A percentile compares a stretch with the other conserved stretches of the same genome.
Conservation (phyloP, 2,329 filamentous ascomycete genomes). For the Paraconiothyrium brasiliense region DNA sequence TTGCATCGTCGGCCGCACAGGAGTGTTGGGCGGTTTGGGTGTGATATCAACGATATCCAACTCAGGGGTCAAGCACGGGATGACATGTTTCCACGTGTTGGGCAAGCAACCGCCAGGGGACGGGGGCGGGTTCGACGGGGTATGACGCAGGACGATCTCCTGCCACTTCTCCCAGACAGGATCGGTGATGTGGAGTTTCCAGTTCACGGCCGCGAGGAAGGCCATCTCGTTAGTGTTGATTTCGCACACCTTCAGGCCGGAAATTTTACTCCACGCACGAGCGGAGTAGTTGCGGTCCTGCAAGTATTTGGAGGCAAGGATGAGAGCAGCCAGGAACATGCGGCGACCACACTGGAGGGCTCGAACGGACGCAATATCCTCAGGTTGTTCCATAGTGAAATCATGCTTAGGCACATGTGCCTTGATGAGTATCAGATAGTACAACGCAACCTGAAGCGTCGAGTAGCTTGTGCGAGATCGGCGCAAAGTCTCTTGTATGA, state of each 20-base stretch:
- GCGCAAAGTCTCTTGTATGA: slow-evolving; percentile 96
- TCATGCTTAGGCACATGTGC: slow-evolving; percentile 83
- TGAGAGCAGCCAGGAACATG: slow-evolving; percentile 95
- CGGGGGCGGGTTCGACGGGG: slow-evolving; percentile 64
- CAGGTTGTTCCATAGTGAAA: slow-evolving; percentile 85
- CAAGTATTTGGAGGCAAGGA: slow-evolving; percentile 96
- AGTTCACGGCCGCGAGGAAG: slow-evolving; percentile 88
- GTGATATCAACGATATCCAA: slow-evolving; percentile 59
- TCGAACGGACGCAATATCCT: slow-evolving; percentile 75
- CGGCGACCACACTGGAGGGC: slow-evolving; percentile 94
- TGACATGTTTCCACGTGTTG: slow-evolving; percentile 59
- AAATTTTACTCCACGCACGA: slow-evolving; percentile 98
- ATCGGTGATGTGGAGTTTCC: slow-evolving; percentile 94
- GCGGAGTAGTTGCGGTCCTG: slow-evolving; percentile 98
- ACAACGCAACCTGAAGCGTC: slow-evolving; percentile 93
- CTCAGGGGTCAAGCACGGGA: slow-evolving; percentile 66
- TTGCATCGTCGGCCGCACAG: slow-evolving; percentile 36
- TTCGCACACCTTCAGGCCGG: slow-evolving; percentile 88
- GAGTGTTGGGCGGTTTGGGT: slow-evolving; percentile 43
- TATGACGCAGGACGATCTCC: slow-evolving; percentile 87
- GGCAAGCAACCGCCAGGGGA: slow-evolving; percentile 49
- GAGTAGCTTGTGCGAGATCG: slow-evolving; percentile 97
- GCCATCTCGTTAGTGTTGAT: slow-evolving; percentile 97
- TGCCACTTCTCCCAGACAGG: slow-evolving; percentile 92
- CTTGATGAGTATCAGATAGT: slow-evolving; percentile 95